phyloP scores from a whole-genome alignment of 2,329 filamentous ascomycete genomes.

The Nigrograna mackinnonii region DNA sequence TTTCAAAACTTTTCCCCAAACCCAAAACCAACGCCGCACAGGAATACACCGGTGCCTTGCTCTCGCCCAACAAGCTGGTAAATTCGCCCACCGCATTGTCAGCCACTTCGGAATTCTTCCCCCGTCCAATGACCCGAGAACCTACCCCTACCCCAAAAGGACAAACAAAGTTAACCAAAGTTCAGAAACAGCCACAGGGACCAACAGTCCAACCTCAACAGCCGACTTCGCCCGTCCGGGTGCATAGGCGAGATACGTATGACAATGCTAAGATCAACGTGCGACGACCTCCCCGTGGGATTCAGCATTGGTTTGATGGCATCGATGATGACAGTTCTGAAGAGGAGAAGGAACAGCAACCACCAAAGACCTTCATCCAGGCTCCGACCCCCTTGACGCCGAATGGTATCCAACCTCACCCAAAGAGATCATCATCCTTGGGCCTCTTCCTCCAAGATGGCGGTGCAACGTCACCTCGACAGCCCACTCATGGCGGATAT shows the following conservation, averaged over 20 bases:
- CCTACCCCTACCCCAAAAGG: slow-evolving; percentile 26
- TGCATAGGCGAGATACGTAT: slow-evolving; percentile 41
- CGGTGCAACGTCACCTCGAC: slow-evolving; percentile 7
- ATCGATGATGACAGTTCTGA: slow-evolving; percentile 46
- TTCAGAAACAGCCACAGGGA: slow-evolving; percentile 20
- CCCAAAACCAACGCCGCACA: slow-evolving; percentile 26
- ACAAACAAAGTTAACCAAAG: slow-evolving; percentile 28
- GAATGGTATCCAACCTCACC: slow-evolving; percentile 9
- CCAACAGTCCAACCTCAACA: slow-evolving; percentile 11
- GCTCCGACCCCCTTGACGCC: slow-evolving; percentile 15
- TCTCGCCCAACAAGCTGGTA: slow-evolving; percentile 44
- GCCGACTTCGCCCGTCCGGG: slow-evolving; percentile 26
- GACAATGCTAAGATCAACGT: slow-evolving; percentile 53
- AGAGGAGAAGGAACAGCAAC: slow-evolving; percentile 23
- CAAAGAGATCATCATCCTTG: slow-evolving; percentile 21
- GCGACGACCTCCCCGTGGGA: slow-evolving; percentile 50
- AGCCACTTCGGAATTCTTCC: slow-evolving; percentile 39
- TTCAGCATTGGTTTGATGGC: slow-evolving; percentile 56
- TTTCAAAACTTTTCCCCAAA: slow-evolving; percentile 47
- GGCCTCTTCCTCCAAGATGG: slow-evolving; percentile 14
- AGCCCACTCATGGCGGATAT: slow-evolving; percentile 16
- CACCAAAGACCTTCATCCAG: slow-evolving; percentile 13
- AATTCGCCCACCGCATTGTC: slow-evolving; percentile 46
- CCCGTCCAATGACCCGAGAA: slow-evolving; percentile 34
- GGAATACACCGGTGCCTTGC: slow-evolving; percentile 20